Percentiles rank a stretch among this genome's conserved stretches.
Conservation (phyloP, 768 basidiomycete genomes). For the Boletus reticulatus region DNA sequence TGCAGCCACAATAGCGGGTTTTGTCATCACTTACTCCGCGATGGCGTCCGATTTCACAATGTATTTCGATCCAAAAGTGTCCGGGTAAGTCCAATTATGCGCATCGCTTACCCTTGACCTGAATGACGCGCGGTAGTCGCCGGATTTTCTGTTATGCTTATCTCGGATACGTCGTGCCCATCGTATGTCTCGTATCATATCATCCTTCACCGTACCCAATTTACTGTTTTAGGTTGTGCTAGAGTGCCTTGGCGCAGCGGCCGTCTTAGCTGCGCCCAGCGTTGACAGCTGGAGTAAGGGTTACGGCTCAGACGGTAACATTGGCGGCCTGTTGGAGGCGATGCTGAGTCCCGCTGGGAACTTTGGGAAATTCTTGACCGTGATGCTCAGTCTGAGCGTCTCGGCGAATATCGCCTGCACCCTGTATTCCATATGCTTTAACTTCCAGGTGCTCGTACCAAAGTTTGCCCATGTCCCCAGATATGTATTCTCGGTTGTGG, state of each 20-base stretch:
- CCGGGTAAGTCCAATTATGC: conserved; percentile 42
- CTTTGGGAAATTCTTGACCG: conserved; percentile 71
- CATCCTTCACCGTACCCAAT: neutral
- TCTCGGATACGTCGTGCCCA: conserved; percentile 59
- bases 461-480: conserved; percentile 57
- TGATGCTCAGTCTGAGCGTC: conserved; percentile 72
- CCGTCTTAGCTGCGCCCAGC: conserved; percentile 52
- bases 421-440: conserved; percentile 78
- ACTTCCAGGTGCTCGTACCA: conserved; percentile 68
- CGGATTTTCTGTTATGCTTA: conserved; percentile 66
- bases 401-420: conserved; percentile 80
- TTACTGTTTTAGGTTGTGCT: conserved; percentile 31
- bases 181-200: conserved; percentile 41
- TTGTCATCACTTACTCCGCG: conserved; percentile 59
- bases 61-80: conserved; percentile 59
- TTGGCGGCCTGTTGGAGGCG: conserved; percentile 64
- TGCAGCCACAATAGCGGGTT: conserved; percentile 69
- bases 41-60: conserved; percentile 73
- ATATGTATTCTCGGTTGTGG: conserved; percentile 66
- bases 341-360: conserved; percentile 58
- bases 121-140: conserved; percentile 36
- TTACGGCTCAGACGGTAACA: conserved; percentile 50
- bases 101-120: conserved; percentile 1
- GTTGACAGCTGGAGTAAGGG: conserved; percentile 56
- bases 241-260: conserved; percentile 66